phyloP scores from a whole-genome alignment of 495 filamentous ascomycete genomes.

The Xanthoparmelia taractica region DNA sequence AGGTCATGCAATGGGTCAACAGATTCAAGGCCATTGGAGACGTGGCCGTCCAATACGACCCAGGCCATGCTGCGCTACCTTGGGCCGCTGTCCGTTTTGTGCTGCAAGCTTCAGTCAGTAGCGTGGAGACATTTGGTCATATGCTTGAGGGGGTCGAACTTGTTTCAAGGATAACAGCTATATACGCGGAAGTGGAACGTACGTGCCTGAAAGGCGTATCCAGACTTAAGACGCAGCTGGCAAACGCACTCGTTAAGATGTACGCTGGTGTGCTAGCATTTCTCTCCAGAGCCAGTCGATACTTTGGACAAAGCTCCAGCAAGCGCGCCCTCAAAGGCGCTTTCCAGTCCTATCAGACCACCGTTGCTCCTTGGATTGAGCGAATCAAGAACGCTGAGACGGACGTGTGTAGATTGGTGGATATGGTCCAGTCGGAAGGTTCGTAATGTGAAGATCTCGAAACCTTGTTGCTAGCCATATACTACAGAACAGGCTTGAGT shows the following conservation, averaged over 20 bases:
- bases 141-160: conserved; percentile 24
- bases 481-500: no score
- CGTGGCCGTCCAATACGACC: neutral
- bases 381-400: conserved; percentile 2
- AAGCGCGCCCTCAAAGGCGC: conserved; percentile 10
- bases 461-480: neutral
- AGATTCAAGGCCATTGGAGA: neutral
- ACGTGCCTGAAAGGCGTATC: conserved; percentile 12
- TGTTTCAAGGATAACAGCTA: conserved; percentile 17
- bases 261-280: conserved; percentile 22
- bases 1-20: neutral
- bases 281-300: conserved; percentile 19
- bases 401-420: conserved; percentile 16
- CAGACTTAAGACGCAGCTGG: conserved; percentile 20
- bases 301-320: conserved; percentile 17
- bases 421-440: conserved; percentile 18
- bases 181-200: conserved; percentile 22
- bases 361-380: conserved; percentile 2
- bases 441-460: neutral
- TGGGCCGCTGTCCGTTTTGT: conserved; percentile 15
- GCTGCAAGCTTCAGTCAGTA: conserved; percentile 10
- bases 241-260: conserved; percentile 23
- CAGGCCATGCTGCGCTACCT: neutral
- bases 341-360: conserved; percentile 11
- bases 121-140: conserved; percentile 14